These are phyloP conservation scores for Remersonia thermophila DNA, from an alignment of 2,329 filamentous ascomycete species.

Conservation along the genomic window DNA sequence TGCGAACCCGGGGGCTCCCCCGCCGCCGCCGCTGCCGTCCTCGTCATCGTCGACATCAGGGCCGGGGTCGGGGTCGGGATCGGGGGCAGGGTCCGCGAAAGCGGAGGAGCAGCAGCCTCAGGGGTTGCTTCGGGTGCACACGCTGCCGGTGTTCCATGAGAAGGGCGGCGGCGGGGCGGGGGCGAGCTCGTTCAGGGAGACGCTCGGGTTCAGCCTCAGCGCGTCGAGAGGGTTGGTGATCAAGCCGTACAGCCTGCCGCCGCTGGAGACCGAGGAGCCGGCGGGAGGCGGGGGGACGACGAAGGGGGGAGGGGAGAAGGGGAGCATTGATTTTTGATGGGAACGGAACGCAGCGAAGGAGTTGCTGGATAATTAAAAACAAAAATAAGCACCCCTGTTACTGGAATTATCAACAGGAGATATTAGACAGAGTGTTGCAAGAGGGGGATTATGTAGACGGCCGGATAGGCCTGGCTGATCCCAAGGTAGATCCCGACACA, in stretches of 20 bases:
- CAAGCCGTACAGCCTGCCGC: constrained; percentile 79
- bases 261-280: constrained; percentile 57
- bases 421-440: too few relatives aligned
- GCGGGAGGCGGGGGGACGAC: constrained; percentile 23
- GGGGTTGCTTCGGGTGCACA: constrained; percentile 73
- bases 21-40: constrained; percentile 34
- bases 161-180: constrained; percentile 68
- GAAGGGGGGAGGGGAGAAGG: constrained; percentile 43
- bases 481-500: too few relatives aligned
- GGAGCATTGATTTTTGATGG: constrained; percentile 56
- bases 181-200: constrained; percentile 58
- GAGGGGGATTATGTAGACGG: too few relatives aligned
- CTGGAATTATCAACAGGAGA: too few relatives aligned
- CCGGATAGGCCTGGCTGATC: too few relatives aligned
- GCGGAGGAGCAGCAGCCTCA: constrained; percentile 57
- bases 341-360: too few relatives aligned
- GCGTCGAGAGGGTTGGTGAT: constrained; percentile 69
- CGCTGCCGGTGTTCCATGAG: constrained; percentile 74
- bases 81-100: too few relatives aligned
- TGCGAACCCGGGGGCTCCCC: constrained; percentile 39
- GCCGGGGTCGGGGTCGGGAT: too few relatives aligned
- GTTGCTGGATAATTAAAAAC: too few relatives aligned
- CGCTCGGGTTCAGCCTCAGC: constrained; percentile 83
- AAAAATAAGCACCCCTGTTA: too few relatives aligned
- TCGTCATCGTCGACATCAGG: too few relatives aligned